Conservation (phyloP, 2,329 filamentous ascomycete species). For the Fusarium circinatum region DNA sequence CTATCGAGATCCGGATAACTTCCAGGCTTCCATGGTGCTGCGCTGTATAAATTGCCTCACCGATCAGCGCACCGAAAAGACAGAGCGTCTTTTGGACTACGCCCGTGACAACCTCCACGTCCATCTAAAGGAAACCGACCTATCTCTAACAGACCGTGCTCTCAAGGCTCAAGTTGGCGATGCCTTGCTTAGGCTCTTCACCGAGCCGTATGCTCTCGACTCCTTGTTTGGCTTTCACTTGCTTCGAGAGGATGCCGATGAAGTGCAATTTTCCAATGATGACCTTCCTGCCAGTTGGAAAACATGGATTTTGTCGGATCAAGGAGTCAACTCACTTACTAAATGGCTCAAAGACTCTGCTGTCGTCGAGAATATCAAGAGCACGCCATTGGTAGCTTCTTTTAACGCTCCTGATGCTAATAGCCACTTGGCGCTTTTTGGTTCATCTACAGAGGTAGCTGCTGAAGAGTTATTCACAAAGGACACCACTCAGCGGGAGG, state of each 20-base stretch:
- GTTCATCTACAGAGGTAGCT: no score
- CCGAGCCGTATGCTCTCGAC: not conserved
- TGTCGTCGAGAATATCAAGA: not conserved
- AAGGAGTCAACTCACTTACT: not conserved
- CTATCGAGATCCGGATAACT: not conserved
- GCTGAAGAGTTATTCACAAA: not conserved
- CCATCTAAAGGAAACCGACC: not conserved
- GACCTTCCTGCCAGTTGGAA: not conserved
- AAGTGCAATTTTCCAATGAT: not conserved
- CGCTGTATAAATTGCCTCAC: not conserved
- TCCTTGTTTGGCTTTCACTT: not conserved
- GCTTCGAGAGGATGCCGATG: not conserved
- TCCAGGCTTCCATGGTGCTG: not conserved
- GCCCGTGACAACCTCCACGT: not conserved
- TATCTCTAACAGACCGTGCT: not conserved
- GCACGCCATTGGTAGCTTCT: not conserved
- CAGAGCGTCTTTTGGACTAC: not conserved
- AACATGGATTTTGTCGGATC: not conserved
- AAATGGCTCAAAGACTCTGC: not conserved
- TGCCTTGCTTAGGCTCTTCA: not conserved
- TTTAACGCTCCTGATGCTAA: not conserved
- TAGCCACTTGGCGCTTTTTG: not conserved
- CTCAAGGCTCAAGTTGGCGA: not conserved
- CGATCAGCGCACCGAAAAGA: not conserved
- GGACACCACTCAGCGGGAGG: not conserved